These are phyloP conservation scores for Penstemon eatonii DNA, from an alignment of 257 asterid genomes.

Conservation along the genomic window DNA sequence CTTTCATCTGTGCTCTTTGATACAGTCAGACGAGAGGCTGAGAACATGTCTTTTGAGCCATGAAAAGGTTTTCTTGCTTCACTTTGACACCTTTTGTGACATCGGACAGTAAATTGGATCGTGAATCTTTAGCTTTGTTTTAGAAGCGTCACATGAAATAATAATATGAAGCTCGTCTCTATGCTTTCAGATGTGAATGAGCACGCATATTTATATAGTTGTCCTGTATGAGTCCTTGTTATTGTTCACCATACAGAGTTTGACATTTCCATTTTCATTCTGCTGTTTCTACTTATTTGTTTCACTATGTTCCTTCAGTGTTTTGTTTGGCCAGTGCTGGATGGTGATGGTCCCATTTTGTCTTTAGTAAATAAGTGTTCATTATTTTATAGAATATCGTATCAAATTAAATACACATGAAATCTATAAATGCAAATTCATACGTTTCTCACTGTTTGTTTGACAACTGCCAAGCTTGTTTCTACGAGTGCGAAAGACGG, in stretches of 20 bases:
- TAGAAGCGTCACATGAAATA: background rate
- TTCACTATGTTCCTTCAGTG: background rate
- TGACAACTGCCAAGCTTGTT: no score
- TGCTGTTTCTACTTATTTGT: background rate
- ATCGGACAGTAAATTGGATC: background rate
- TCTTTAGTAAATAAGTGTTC: no score
- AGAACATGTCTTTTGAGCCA: conserved; percentile 39
- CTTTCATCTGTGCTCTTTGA: conserved; percentile 56
- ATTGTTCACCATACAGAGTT: background rate
- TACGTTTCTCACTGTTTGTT: no score
- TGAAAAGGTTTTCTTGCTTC: conserved; percentile 2
- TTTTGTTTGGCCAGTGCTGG: no score
- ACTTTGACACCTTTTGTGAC: background rate
- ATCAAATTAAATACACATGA: no score
- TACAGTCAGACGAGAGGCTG: conserved; percentile 45
- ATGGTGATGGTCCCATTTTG: no score
- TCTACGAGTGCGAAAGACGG: no score
- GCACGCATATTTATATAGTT: background rate
- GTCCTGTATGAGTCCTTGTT: background rate
- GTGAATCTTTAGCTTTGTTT: background rate
- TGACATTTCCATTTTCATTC: background rate
- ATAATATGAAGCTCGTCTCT: background rate
- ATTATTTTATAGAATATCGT: no score
- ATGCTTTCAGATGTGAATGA: background rate
- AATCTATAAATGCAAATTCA: no score